These are phyloP conservation scores for Nitzschia inconspicua DNA, from an alignment of 108 stramenopile genomes.

Conservation along the genomic window DNA sequence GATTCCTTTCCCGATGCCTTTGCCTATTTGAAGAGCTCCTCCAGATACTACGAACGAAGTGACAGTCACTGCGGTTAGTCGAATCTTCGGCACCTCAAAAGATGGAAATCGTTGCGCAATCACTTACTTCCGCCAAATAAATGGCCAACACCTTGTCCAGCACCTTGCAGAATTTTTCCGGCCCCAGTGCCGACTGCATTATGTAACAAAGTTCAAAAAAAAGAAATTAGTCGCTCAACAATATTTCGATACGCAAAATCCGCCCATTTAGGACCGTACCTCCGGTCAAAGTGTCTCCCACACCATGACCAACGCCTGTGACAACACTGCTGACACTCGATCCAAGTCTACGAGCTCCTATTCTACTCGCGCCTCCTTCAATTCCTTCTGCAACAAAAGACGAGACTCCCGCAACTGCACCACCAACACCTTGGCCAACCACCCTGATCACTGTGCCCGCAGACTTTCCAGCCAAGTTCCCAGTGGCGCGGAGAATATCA, in stretches of 20 bases:
- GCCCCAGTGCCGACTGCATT: conserved; percentile 69
- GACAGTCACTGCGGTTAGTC: background rate
- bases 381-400: conserved; percentile 64
- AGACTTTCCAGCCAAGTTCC: conserved; percentile 77
- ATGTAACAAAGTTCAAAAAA: background rate
- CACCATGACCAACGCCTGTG: conserved; percentile 82
- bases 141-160: conserved; percentile 85
- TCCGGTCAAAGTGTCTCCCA: conserved; percentile 72
- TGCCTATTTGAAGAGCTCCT: conserved; percentile 63
- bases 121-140: conserved; percentile 67
- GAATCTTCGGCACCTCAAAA: background rate
- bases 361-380: conserved; percentile 59
- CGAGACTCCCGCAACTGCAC: conserved; percentile 56
- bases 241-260: background rate
- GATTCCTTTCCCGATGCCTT: conserved; percentile 79
- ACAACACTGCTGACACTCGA: conserved; percentile 83
- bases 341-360: conserved; percentile 76
- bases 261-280: conserved; percentile 25
- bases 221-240: background rate
- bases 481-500: conserved; percentile 77
- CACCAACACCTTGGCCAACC: conserved; percentile 63
- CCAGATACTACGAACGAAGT: conserved; percentile 48
- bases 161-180: conserved; percentile 69
- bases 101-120: background rate
- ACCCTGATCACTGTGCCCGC: conserved; percentile 63